phyloP scores from a whole-genome alignment of 1,284 basidiomycete species.

The Tetrapyrgos nigripes region DNA sequence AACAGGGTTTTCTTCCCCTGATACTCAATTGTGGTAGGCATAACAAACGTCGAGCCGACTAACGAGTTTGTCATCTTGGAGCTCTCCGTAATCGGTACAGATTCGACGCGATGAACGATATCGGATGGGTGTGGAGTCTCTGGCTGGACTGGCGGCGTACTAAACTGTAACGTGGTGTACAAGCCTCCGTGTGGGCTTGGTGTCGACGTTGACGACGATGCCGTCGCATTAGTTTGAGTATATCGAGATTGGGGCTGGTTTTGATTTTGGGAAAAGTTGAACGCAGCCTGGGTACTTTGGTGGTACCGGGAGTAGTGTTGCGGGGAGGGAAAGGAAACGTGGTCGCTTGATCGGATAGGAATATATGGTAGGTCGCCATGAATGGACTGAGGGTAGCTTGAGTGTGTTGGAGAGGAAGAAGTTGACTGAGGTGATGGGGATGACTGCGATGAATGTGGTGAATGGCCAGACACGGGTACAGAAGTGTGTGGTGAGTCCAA shows the following conservation, averaged over 20 bases:
- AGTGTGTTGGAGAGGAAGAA: no score
- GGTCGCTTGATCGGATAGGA: background rate
- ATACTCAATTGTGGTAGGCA: constrained; percentile 50
- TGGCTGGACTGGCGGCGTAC: background rate
- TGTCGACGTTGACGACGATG: no score
- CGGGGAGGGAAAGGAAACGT: background rate
- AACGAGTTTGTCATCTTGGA: constrained; percentile 50
- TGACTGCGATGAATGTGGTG: constrained; percentile 9
- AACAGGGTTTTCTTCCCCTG: constrained; percentile 52
- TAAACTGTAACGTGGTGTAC: background rate
- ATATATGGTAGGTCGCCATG: background rate
- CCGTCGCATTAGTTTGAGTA: no score
- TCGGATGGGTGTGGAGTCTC: constrained; percentile 24
- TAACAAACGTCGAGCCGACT: constrained; percentile 54
- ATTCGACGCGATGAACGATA: constrained; percentile 46
- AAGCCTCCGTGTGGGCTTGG: background rate
- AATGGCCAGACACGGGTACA: constrained; percentile 4
- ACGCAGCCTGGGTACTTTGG: background rate
- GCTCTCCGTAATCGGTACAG: constrained; percentile 43
- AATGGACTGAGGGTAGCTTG: no score
- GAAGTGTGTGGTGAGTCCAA: constrained; percentile 17
- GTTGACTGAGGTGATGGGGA: background rate
- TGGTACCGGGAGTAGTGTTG: background rate
- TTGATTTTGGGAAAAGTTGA: no score
- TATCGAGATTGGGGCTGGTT: no score